Percentiles rank a stretch among this genome's conserved stretches.
Evolutionary conservation across 1,284 basidiomycete genomes (phyloP).

Genomic region (Ustilago xerochloae): DNA sequence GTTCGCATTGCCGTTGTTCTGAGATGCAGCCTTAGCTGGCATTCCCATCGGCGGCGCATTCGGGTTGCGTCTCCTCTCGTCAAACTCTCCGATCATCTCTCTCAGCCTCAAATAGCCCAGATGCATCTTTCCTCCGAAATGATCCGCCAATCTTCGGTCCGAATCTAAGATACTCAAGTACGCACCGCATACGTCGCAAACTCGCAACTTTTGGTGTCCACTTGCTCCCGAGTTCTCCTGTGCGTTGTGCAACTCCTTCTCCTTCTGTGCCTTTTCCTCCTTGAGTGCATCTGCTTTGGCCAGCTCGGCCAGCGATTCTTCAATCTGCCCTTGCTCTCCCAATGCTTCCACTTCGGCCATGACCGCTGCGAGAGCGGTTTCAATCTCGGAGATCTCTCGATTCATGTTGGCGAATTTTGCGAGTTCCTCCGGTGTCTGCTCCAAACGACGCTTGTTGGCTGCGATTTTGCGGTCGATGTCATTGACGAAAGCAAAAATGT

Average conservation of each 20-base stretch:
- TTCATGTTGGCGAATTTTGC: constrained; percentile 98
- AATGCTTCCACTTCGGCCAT: constrained; percentile 97
- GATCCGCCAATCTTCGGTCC: constrained; percentile 96
- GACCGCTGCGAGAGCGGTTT: constrained; percentile 95
- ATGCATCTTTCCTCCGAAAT: constrained; percentile 99
- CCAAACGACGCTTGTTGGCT: constrained; percentile 89
- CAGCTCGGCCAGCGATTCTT: constrained; percentile 97
- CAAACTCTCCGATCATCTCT: constrained; percentile 84
- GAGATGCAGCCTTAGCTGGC: constrained; percentile 11
- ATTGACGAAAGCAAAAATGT: constrained; percentile 94
- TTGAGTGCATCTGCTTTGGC: constrained; percentile 97
- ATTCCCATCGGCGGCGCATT: constrained; percentile 42
- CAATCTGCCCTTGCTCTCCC: constrained; percentile 97
- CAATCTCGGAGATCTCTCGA: constrained; percentile 99
- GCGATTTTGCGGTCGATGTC: constrained; percentile 97
- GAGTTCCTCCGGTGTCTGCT: constrained; percentile 99
- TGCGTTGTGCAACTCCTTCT: constrained; percentile 93
- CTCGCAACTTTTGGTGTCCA: constrained; percentile 97
- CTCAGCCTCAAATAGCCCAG: constrained; percentile 97
- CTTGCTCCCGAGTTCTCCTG: constrained; percentile 98
- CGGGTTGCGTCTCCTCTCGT: constrained; percentile 43
- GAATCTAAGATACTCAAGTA: constrained; percentile 98
- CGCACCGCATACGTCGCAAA: constrained; percentile 99
- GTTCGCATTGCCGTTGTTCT: constrained; percentile 16
- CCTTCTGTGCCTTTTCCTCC: constrained; percentile 94